These are phyloP conservation scores for Exserohilum rostratum DNA, from an alignment of 2,329 filamentous ascomycete species.

Conservation along the genomic window DNA sequence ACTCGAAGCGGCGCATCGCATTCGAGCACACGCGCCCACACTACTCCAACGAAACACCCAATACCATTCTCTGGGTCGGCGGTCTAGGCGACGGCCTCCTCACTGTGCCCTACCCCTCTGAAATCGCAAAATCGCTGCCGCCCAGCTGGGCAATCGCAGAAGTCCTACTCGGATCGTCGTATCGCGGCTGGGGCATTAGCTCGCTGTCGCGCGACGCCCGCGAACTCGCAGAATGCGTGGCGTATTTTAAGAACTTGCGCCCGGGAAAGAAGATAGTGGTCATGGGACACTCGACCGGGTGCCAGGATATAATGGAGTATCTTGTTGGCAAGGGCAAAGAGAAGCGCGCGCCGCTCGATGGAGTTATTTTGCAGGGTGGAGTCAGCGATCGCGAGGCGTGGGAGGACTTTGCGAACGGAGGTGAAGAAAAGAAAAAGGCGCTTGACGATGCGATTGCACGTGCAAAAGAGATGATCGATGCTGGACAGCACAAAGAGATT, in stretches of 20 bases:
- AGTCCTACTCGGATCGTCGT: conserved; percentile 59
- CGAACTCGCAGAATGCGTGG: conserved; percentile 60
- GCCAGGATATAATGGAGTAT: conserved; percentile 71
- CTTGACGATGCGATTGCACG: conserved; percentile 46
- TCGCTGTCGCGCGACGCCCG: conserved; percentile 60
- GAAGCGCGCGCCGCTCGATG: conserved; percentile 66
- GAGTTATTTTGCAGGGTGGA: conserved; percentile 79
- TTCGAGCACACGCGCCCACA: conserved; percentile 53
- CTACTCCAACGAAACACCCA: conserved; percentile 38
- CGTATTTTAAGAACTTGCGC: conserved; percentile 54
- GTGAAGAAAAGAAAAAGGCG: neutral
- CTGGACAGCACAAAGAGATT: conserved; percentile 61
- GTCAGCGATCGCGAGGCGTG: conserved; percentile 75
- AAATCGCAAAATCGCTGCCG: conserved; percentile 56
- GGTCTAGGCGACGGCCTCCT: conserved; percentile 74
- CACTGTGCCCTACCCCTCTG: conserved; percentile 64
- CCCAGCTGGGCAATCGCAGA: conserved; percentile 61
- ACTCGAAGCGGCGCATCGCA: conserved; percentile 50
- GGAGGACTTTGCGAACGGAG: conserved; percentile 46
- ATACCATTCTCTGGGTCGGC: conserved; percentile 72
- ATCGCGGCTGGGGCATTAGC: conserved; percentile 61
- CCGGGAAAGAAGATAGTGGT: conserved; percentile 63
- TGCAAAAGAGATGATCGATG: conserved; percentile 62
- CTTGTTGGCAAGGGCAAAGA: conserved; percentile 45
- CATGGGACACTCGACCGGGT: conserved; percentile 73